Percentiles rank a stretch among this genome's conserved stretches.
phyloP scores from a whole-genome alignment of 805 yeast genomes.

The Novakomyces olei region DNA sequence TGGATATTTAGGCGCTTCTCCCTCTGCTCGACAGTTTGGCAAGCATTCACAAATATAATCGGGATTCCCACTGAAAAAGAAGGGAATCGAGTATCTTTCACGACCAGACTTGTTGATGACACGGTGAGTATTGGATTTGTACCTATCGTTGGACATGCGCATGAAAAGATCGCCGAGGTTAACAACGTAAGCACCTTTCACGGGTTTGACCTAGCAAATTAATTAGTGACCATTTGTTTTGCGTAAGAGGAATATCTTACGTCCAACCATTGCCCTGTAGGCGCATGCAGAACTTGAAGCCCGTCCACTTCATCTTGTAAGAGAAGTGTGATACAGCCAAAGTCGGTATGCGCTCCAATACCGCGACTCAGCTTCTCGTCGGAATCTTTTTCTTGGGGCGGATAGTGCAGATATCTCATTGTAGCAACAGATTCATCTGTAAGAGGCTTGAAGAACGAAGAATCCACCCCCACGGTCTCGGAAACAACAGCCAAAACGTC shows the following conservation, averaged over 20 bases:
- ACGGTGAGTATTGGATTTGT: conserved; percentile 21
- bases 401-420: conserved; percentile 1
- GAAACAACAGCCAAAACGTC: conserved; percentile 1
- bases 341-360: not conserved
- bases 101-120: conserved; percentile 15
- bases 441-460: not conserved
- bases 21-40: too few relatives aligned
- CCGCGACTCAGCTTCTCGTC: not conserved
- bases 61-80: conserved; percentile 7
- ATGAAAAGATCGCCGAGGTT: conserved; percentile 21
- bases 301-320: conserved; percentile 1
- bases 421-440: conserved; percentile 1
- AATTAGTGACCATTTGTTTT: too few relatives aligned
- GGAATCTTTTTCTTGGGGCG: too few relatives aligned
- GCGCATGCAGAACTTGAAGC: too few relatives aligned
- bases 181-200: conserved; percentile 15
- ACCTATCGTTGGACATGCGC: conserved; percentile 20
- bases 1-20: too few relatives aligned
- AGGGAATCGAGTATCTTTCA: conserved; percentile 20
- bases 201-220: too few relatives aligned
- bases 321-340: conserved; percentile 1
- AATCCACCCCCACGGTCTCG: not conserved
- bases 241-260: too few relatives aligned
- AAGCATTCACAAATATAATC: too few relatives aligned
- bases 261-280: too few relatives aligned